Evolutionary conservation across 2,329 filamentous ascomycete genomes (phyloP), one percentile per base, ranked within the genome.

Genomic region (Sclerotinia subarctica): DNA sequence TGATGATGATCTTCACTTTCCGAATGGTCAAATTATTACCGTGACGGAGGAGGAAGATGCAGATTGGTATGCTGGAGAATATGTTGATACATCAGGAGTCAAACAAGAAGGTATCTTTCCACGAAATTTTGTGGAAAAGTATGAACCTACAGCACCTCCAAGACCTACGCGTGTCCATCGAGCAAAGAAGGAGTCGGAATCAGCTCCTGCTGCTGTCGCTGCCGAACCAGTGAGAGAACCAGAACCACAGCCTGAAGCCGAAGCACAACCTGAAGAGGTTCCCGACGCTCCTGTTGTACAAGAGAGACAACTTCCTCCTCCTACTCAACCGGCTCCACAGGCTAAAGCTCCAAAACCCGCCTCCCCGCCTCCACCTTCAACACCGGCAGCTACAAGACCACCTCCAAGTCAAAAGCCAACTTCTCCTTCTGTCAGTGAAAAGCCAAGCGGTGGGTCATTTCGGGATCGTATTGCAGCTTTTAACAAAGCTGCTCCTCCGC

Each of bases 401-500:
- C 63, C 72, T 44, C 75, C 77, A 66, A 70, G 78, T 32, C 75
- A 77, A 70, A 85, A 82, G 74, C 78, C 81, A 67, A 83, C 88
- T 29, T 67, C 57, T 35, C 89, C 91, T 51, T 90, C 92, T 17
- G 84, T 85, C 13, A 79, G 83, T 13, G 92, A 93, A 74, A 97
- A 96, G 78, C 92, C 93, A 38, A 78, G 79, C 15, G 84, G 82
- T 57, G 91, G 86, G 76, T 93, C 95, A 2, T 98, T 99, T 82
- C 94, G 87, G 77, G 95, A 98, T 80, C 91, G 95, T 71, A 97
- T 99, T 77, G 95, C 95, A 46, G 94, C 95, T 56, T 99, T 99
- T 82, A 99, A 99, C 80, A 95, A 94, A 78, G 83, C 92, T 56
- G 93, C 93, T 7, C 88, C 93, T 3, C 95, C 95, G 11, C 83